phyloP scores from a whole-genome alignment of 2,329 filamentous ascomycete species.

The Thermothelomyces thermophilus region DNA sequence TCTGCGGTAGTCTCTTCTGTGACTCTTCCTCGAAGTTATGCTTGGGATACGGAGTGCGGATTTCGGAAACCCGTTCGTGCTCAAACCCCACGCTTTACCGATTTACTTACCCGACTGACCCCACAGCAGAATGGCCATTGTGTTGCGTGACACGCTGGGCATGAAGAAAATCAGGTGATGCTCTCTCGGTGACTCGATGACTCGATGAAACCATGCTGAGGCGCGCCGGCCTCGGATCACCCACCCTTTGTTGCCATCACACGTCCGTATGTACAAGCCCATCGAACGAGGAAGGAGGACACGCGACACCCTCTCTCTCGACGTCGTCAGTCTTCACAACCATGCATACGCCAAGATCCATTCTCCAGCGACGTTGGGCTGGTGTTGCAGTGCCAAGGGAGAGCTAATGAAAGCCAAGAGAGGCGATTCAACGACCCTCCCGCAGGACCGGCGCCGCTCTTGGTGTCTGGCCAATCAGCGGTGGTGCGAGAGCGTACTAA shows the following conservation, averaged over 20 bases:
- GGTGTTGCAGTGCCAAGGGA: not conserved
- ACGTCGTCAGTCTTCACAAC: not conserved
- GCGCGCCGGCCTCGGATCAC: not conserved
- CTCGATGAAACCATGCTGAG: too few species aligned
- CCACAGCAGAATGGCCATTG: too few species aligned
- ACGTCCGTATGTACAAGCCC: not conserved
- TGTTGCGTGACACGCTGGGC: too few species aligned
- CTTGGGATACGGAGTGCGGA: too few species aligned
- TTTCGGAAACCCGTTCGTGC: too few species aligned
- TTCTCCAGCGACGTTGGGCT: not conserved
- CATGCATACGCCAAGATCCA: not conserved
- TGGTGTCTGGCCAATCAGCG: not conserved
- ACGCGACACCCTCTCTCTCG: conserved; percentile 6
- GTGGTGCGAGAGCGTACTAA: too few species aligned
- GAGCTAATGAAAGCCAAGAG: not conserved
- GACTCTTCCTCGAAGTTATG: too few species aligned
- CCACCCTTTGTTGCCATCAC: not conserved
- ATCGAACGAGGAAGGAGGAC: conserved; percentile 2
- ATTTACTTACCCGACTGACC: too few species aligned
- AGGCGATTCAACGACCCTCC: too few species aligned
- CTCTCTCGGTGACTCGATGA: too few species aligned
- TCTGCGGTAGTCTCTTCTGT: not conserved
- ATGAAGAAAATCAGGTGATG: too few species aligned
- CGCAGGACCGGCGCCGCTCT: not conserved
- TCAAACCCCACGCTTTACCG: too few species aligned